Conservation (phyloP, 2,329 filamentous ascomycete species). For the Sphaerulina vaccinii region DNA sequence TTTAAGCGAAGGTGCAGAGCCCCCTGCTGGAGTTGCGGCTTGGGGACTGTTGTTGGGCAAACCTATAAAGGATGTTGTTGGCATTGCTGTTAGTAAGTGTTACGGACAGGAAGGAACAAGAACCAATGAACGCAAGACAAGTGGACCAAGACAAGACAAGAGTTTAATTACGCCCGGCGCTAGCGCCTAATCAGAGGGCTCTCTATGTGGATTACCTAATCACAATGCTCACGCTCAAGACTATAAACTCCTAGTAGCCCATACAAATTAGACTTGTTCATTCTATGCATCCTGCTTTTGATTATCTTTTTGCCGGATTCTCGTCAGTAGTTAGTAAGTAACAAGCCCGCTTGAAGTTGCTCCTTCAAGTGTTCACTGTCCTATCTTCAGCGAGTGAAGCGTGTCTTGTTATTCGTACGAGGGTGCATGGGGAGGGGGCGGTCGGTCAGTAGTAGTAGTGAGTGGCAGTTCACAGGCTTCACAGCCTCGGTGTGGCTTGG, state of each 20-base stretch:
- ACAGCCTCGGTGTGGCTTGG: too few relatives aligned
- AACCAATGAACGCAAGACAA: too few relatives aligned
- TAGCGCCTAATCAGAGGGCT: neutral
- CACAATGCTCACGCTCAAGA: neutral
- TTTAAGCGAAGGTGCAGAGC: neutral
- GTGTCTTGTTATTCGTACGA: constrained; percentile 1
- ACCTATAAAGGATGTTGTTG: neutral
- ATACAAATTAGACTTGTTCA: neutral
- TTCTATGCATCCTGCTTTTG: neutral
- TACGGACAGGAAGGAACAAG: too few relatives aligned
- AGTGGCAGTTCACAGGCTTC: too few relatives aligned
- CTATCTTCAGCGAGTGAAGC: constrained; percentile 3
- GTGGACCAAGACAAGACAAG: too few relatives aligned
- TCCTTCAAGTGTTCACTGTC: constrained; percentile 4
- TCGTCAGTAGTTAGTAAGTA: neutral
- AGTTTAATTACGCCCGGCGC: neutral
- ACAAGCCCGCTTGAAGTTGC: constrained; percentile 1
- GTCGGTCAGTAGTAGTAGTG: too few relatives aligned
- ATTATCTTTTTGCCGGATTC: neutral
- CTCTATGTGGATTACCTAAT: neutral
- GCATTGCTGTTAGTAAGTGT: neutral
- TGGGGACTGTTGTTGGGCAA: neutral
- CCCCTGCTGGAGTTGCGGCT: neutral
- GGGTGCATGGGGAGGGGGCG: neutral
- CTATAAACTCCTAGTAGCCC: neutral